Evolutionary conservation across 371 early-diverging fungal genomes (phyloP).

Genomic region (Mortierella sp.): DNA sequence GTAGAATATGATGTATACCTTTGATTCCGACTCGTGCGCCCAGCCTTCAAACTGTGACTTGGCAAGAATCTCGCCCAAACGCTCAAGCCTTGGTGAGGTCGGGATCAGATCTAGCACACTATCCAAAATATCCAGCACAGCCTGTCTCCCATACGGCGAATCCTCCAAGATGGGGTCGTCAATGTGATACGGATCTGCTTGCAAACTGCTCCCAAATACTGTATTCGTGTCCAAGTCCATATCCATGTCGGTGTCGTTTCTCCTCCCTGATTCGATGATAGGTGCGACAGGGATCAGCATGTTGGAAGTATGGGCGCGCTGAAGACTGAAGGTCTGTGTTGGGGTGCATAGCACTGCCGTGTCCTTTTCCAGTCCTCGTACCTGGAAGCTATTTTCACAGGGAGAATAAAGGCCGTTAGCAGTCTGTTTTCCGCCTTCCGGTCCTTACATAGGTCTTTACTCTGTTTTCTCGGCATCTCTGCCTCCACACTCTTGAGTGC

Average conservation of each 20-base stretch:
- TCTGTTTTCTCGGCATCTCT: no score
- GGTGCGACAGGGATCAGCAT: constrained; percentile 50
- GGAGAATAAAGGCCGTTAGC: background rate
- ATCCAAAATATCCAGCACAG: constrained; percentile 46
- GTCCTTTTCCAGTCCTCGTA: constrained; percentile 53
- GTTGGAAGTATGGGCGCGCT: constrained; percentile 58
- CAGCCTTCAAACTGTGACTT: constrained; percentile 41
- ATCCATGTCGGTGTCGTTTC: background rate
- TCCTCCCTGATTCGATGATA: constrained; percentile 12
- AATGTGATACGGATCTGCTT: constrained; percentile 12
- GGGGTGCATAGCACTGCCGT: constrained; percentile 55
- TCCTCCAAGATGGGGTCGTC: background rate
- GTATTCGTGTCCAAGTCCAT: constrained; percentile 18
- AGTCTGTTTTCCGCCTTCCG: background rate
- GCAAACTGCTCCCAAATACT: background rate
- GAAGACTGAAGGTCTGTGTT: constrained; percentile 42
- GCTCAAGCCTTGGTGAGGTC: constrained; percentile 45
- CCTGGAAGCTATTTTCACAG: constrained; percentile 29
- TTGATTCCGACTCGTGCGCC: constrained; percentile 30
- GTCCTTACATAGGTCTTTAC: background rate
- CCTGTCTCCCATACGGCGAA: constrained; percentile 24
- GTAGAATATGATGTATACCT: constrained; percentile 19
- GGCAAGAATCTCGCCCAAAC: constrained; percentile 37
- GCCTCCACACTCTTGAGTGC: background rate
- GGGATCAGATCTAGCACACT: constrained; percentile 42